A percentile compares a stretch with the other conserved stretches of the same genome.
Conservation (phyloP, 139 green algal species). For the Chlamydomonas sphaeroides region DNA sequence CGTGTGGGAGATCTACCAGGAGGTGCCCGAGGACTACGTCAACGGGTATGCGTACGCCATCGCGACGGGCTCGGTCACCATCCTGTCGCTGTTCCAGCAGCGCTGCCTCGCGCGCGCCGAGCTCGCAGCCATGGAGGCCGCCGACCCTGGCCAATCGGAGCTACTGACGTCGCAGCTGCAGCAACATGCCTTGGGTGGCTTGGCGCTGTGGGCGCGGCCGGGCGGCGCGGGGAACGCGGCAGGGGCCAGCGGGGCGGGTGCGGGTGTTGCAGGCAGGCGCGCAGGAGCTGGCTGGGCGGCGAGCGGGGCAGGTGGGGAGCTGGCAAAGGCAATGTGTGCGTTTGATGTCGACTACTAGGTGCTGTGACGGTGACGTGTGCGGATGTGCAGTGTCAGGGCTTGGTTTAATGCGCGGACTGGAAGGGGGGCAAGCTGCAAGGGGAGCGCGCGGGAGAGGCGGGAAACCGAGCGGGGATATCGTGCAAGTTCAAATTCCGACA, state of each 20-base stretch:
- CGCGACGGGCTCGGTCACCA: conserved; percentile 49
- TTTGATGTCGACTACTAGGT: no score
- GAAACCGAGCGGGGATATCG: no score
- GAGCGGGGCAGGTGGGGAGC: no score
- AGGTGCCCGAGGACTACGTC: conserved; percentile 60
- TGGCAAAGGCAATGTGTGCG: no score
- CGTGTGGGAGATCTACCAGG: conserved; percentile 48
- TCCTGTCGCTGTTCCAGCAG: conserved; percentile 50
- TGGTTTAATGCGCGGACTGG: no score
- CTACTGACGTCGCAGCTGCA: background rate
- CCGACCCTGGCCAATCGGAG: background rate
- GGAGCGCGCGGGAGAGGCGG: no score
- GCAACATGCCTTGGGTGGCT: background rate
- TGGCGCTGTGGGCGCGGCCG: conserved; percentile 19
- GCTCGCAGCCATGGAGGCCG: background rate
- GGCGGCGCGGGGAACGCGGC: background rate
- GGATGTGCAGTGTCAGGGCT: no score
- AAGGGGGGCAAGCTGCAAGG: no score
- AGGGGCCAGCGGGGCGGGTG: background rate
- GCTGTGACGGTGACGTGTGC: no score
- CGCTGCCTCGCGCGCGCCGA: conserved; percentile 29
- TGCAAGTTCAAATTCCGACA: no score
- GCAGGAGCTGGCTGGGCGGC: no score
- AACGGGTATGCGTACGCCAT: conserved; percentile 69
- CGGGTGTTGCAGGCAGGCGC: no score